Conservation (phyloP, 2,329 filamentous ascomycete species). For the Penicillium expansum region DNA sequence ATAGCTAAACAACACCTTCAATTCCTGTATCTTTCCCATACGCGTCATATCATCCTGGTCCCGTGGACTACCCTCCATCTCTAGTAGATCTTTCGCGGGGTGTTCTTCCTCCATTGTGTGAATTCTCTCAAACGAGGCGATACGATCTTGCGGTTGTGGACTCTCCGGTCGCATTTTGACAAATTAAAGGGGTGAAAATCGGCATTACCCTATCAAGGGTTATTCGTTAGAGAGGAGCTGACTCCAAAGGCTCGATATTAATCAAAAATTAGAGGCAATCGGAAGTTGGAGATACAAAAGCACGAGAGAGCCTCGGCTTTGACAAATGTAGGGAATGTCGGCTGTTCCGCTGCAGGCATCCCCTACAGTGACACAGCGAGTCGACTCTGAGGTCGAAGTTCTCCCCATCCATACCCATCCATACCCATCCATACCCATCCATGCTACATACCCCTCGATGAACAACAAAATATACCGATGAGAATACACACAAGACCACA, state of each 20-base stretch:
- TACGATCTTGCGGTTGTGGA: background rate
- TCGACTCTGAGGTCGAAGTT: background rate
- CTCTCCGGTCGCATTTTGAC: background rate
- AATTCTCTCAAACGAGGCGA: background rate
- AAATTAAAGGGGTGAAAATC: background rate
- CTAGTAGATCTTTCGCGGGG: background rate
- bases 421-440: background rate
- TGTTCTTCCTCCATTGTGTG: conserved; percentile 7
- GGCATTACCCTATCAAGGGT: background rate
- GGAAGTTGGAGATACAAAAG: background rate
- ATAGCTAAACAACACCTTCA: conserved; percentile 22
- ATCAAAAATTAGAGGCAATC: background rate
- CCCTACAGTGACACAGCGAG: background rate
- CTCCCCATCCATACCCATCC: background rate
- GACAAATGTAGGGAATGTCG: background rate
- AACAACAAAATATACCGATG: background rate
- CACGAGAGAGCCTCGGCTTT: background rate
- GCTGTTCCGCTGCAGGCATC: background rate
- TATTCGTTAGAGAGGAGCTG: background rate
- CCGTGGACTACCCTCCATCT: conserved; percentile 14
- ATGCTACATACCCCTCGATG: background rate
- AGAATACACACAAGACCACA: background rate
- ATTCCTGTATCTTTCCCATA: conserved; percentile 32
- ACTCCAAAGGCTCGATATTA: background rate
- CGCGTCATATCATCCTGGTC: conserved; percentile 32